phyloP scores from a whole-genome alignment of 148 eudicot species.

The Camellia granthamiana region DNA sequence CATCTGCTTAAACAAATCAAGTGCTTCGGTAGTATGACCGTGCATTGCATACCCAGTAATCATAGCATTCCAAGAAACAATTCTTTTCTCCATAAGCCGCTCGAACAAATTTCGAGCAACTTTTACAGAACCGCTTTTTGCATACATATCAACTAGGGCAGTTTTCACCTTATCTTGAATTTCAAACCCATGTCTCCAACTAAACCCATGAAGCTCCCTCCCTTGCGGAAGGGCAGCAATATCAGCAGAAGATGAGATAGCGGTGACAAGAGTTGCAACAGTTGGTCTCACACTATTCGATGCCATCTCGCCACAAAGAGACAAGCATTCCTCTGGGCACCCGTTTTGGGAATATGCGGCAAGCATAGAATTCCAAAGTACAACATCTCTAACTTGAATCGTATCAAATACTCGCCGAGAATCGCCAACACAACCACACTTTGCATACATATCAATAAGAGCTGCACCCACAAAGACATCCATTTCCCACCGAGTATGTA shows the following conservation, averaged over 20 bases:
- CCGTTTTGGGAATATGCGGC: constrained; percentile 84
- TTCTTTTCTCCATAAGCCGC: constrained; percentile 38
- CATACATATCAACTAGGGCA: constrained; percentile 64
- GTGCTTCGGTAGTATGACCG: constrained; percentile 49
- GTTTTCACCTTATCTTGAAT: constrained; percentile 57
- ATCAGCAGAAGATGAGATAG: constrained; percentile 65
- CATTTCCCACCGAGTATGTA: constrained; percentile 56
- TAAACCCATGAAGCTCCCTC: constrained; percentile 61
- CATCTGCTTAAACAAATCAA: constrained; percentile 57
- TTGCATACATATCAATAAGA: constrained; percentile 82
- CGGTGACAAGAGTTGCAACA: constrained; percentile 65
- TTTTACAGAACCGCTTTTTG: constrained; percentile 51
- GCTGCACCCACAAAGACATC: constrained; percentile 83
- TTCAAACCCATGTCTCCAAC: constrained; percentile 60
- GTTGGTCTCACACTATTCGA: constrained; percentile 53
- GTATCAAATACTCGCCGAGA: constrained; percentile 57
- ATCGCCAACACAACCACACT: constrained; percentile 59
- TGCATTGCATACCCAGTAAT: constrained; percentile 74
- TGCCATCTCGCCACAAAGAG: constrained; percentile 57
- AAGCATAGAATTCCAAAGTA: constrained; percentile 82
- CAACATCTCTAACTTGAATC: constrained; percentile 62
- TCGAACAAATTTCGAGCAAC: constrained; percentile 53
- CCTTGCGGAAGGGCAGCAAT: constrained; percentile 60
- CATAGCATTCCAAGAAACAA: constrained; percentile 73
- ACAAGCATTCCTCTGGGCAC: constrained; percentile 60